phyloP scores from a whole-genome alignment of 2,329 filamentous ascomycete species.

The Alternaria atra region DNA sequence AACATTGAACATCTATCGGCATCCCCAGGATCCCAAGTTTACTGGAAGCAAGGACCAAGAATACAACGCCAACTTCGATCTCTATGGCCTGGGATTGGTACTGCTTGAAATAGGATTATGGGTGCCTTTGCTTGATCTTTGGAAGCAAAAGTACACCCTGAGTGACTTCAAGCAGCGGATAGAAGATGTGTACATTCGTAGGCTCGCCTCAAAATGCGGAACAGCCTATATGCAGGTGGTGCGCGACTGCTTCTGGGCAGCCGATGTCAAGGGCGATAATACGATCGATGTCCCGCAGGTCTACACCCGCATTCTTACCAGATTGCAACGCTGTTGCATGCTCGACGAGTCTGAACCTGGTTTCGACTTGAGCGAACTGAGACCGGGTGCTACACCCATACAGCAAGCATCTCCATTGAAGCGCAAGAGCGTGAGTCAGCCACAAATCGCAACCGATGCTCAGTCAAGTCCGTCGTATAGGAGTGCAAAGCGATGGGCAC shows the following conservation, averaged over 20 bases:
- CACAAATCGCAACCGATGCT: slow-evolving; percentile 35
- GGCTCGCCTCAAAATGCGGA: slow-evolving; percentile 73
- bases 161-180: slow-evolving; percentile 70
- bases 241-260: slow-evolving; percentile 74
- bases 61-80: slow-evolving; percentile 61
- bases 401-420: slow-evolving; percentile 39
- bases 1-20: slow-evolving; percentile 69
- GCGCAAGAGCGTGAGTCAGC: slow-evolving; percentile 42
- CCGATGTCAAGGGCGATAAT: slow-evolving; percentile 58
- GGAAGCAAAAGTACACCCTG: slow-evolving; percentile 67
- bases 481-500: slow-evolving; percentile 48
- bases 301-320: slow-evolving; percentile 57
- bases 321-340: slow-evolving; percentile 51
- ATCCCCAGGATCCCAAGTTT: slow-evolving; percentile 64
- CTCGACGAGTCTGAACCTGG: slow-evolving; percentile 49
- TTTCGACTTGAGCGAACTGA: slow-evolving; percentile 39
- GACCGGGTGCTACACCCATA: slow-evolving; percentile 32
- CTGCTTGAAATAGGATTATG: slow-evolving; percentile 80
- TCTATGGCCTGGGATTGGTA: slow-evolving; percentile 77
- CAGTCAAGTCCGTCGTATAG: slow-evolving; percentile 45
- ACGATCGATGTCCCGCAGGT: slow-evolving; percentile 46
- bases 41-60: slow-evolving; percentile 39
- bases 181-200: slow-evolving; percentile 70
- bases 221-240: slow-evolving; percentile 79
- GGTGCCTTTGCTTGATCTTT: slow-evolving; percentile 69